A percentile compares a stretch with the other conserved stretches of the same genome.
phyloP scores from a whole-genome alignment of 1,284 basidiomycete species.

The Puccinia coronata region DNA sequence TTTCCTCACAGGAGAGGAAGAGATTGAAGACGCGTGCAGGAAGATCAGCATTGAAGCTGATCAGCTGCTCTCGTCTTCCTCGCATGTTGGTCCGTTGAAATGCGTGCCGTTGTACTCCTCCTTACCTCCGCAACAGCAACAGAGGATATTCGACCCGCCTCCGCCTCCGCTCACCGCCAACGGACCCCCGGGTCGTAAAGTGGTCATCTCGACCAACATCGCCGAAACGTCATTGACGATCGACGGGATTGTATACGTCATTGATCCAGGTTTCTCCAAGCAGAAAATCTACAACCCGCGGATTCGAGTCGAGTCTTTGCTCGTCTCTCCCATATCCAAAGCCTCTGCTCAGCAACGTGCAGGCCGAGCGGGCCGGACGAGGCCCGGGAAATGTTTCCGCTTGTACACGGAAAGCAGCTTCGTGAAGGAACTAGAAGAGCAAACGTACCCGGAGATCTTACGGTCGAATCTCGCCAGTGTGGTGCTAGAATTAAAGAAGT shows the following conservation, averaged over 20 bases:
- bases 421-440: constrained; percentile 89
- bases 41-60: constrained; percentile 90
- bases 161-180: constrained; percentile 68
- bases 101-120: constrained; percentile 93
- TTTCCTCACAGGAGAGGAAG: constrained; percentile 97
- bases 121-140: constrained; percentile 87
- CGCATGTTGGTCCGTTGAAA: constrained; percentile 73
- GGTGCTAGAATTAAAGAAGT: constrained; percentile 88
- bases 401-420: constrained; percentile 98
- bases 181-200: constrained; percentile 84
- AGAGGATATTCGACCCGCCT: constrained; percentile 88
- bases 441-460: constrained; percentile 96
- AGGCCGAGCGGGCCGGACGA: constrained; percentile 90
- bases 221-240: constrained; percentile 98
- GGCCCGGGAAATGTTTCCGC: constrained; percentile 95
- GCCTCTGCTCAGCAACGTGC: constrained; percentile 94
- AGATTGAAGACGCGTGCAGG: constrained; percentile 94
- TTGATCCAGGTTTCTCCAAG: constrained; percentile 96
- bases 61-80: constrained; percentile 68
- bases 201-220: constrained; percentile 95
- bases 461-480: constrained; percentile 72
- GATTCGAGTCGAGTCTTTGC: constrained; percentile 89
- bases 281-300: constrained; percentile 97
- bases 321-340: constrained; percentile 94
- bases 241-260: constrained; percentile 97